Evolutionary conservation across 371 early-diverging fungal species (phyloP), one percentile per base, ranked within the genome.

Genomic region (Zychaea mexicana): DNA sequence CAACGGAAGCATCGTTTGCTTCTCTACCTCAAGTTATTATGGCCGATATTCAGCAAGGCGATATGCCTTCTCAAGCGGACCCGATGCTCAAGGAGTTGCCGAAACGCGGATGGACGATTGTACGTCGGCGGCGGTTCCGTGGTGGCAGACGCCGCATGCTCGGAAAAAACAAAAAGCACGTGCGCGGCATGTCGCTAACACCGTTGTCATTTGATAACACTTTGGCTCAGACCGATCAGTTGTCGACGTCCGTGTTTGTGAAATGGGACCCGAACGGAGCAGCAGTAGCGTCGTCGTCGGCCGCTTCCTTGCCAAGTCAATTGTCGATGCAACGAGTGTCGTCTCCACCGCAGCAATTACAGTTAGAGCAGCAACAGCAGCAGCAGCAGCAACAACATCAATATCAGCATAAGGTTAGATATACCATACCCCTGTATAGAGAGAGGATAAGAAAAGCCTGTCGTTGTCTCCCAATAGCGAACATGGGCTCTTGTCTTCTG

Each of bases 221-320:
- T 17, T 17, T 65, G 31, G 30, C 33, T 4, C 74, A 65, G 5
- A 71, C 73, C 47, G 71, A 77, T 61, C 74, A 71, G 53, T 61
- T 81, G 15, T 72, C 72, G 19, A 68, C 76, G 7, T 81, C 81
- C 4, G 73, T 81, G 3, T 81, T 81, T 71, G 76, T 76, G 12
- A 68, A 68, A 53, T 68, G 68, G 58, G 39, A 36, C 32, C 47
- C 62, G n/a, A n/a, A n/a, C 42, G n/a, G 4, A 42, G n/a, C 15
- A 42, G n/a, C 42, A 42, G n/a, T 12, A 13, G n/a, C 8, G 13
- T 13, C 42, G 15, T 42, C 42, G 4, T 42, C 33, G 12, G 12
- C 42, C 13, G 54, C 56, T 17, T 38, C 38, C 19, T 26, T 36
- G 31, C 21, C 47, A 3, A 49, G 4, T 19, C 22, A 49, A 24